Evolutionary conservation across 2,329 filamentous ascomycete species (phyloP).

Genomic region (Aspergillus fumigatus): DNA sequence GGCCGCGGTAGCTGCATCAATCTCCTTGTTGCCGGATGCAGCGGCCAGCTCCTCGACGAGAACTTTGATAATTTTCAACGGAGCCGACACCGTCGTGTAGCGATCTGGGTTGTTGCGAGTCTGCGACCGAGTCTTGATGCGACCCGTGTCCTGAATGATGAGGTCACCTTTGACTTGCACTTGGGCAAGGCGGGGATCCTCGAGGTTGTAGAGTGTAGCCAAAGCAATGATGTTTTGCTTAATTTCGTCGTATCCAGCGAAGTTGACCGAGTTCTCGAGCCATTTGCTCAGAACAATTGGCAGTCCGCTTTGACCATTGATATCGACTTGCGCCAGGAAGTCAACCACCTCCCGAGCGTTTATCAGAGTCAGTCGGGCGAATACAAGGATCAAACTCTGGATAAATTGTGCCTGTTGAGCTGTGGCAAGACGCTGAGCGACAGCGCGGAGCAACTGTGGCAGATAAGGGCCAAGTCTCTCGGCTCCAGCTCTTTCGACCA

Average conservation of each 20-base stretch:
- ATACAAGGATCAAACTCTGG: slow-evolving; percentile 91
- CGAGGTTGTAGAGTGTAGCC: slow-evolving; percentile 82
- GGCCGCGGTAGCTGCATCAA: slow-evolving; percentile 54
- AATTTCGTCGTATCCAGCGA: slow-evolving; percentile 97
- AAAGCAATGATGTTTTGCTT: slow-evolving; percentile 93
- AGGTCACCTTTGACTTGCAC: slow-evolving; percentile 89
- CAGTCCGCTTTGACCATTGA: slow-evolving; percentile 71
- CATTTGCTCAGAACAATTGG: slow-evolving; percentile 89
- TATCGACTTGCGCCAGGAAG: slow-evolving; percentile 80
- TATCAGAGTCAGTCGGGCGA: slow-evolving; percentile 80
- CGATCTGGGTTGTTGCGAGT: slow-evolving; percentile 84
- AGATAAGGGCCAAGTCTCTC: slow-evolving; percentile 88
- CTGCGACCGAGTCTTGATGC: slow-evolving; percentile 91
- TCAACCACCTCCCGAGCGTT: slow-evolving; percentile 86
- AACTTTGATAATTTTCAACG: slow-evolving; percentile 94
- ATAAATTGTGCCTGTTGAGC: slow-evolving; percentile 87
- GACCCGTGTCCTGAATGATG: slow-evolving; percentile 70
- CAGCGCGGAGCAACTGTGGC: slow-evolving; percentile 79
- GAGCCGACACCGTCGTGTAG: slow-evolving; percentile 80
- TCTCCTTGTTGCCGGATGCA: slow-evolving; percentile 58
- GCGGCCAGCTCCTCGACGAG: slow-evolving; percentile 87
- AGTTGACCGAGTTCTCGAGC: slow-evolving; percentile 94
- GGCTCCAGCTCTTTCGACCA: slow-evolving; percentile 92
- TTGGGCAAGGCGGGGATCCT: slow-evolving; percentile 72
- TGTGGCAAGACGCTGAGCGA: slow-evolving; percentile 76